Percentiles rank a stretch among this genome's conserved stretches.
Evolutionary conservation across 169 alveolate genomes (phyloP).

Genomic region (Neospora caninum): DNA sequence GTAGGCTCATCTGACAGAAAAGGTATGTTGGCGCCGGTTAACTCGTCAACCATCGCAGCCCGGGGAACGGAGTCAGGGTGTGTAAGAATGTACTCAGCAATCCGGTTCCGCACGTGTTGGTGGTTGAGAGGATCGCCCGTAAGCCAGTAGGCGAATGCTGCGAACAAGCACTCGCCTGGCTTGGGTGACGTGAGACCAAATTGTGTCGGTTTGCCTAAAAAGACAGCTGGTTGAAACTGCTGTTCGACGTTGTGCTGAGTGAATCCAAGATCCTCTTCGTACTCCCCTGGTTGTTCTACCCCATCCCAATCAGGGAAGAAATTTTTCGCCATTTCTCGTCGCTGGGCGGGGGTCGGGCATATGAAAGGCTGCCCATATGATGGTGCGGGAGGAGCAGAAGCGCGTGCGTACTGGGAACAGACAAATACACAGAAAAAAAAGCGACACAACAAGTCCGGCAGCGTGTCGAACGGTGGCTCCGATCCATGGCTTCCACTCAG

Average conservation of each 20-base stretch:
- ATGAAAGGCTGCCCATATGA: not conserved
- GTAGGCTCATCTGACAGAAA: not conserved
- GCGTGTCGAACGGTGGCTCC: too few species aligned
- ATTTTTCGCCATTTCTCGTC: not conserved
- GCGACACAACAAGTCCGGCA: too few species aligned
- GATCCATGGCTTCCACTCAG: too few species aligned
- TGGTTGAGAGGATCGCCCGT: not conserved
- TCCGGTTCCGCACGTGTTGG: not conserved
- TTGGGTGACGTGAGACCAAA: not conserved
- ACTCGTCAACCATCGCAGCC: not conserved
- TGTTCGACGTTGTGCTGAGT: not conserved
- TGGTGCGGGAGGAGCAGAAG: not conserved
- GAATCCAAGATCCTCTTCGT: not conserved
- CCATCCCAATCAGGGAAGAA: conserved; percentile 16
- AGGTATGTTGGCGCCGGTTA: not conserved
- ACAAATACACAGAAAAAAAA: not conserved
- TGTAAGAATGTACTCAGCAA: not conserved
- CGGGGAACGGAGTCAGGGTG: not conserved
- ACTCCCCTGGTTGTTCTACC: not conserved
- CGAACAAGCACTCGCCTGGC: not conserved
- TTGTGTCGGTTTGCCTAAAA: not conserved
- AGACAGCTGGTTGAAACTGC: not conserved
- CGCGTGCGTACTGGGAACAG: not conserved
- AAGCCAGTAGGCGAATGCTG: not conserved
- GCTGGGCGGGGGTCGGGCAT: not conserved